Conservation (phyloP, 2,329 filamentous ascomycete species). For the Ophiostoma piceae region DNA sequence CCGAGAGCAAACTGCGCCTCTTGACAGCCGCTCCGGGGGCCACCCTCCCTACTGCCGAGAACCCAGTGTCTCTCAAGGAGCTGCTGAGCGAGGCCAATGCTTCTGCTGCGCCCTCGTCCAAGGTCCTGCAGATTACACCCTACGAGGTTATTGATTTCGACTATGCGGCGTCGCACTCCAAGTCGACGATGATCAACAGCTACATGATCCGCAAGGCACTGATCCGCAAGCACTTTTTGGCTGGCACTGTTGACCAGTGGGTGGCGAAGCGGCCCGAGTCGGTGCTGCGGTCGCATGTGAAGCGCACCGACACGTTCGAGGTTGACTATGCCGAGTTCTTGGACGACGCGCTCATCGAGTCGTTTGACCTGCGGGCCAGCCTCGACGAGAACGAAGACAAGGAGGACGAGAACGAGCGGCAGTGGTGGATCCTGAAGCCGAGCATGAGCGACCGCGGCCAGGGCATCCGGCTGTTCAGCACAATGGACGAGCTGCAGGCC, state of each 20-base stretch:
- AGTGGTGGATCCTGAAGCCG: conserved; percentile 98
- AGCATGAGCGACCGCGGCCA: conserved; percentile 96
- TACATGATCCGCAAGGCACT: conserved; percentile 95
- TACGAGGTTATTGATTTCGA: conserved; percentile 89
- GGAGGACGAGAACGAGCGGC: conserved; percentile 40
- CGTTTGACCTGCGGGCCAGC: conserved; percentile 78
- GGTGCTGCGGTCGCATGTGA: conserved; percentile 63
- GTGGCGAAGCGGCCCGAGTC: conserved; percentile 73
- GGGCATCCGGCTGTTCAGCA: conserved; percentile 84
- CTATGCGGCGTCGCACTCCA: conserved; percentile 57
- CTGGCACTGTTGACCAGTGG: conserved; percentile 79
- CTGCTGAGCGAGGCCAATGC: conserved; percentile 33
- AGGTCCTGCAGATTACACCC: conserved; percentile 69
- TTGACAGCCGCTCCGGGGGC: conserved; percentile 17
- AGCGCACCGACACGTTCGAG: conserved; percentile 79
- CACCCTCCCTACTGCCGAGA: conserved; percentile 22
- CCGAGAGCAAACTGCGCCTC: conserved; percentile 49
- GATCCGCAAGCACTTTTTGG: conserved; percentile 92
- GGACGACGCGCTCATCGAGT: conserved; percentile 86
- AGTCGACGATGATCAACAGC: conserved; percentile 69
- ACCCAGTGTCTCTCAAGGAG: conserved; percentile 36
- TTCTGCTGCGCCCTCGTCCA: conserved; percentile 30
- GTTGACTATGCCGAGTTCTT: conserved; percentile 95
- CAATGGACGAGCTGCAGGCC: conserved; percentile 71
- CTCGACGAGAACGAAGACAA: conserved; percentile 57